These are phyloP conservation scores for Agrocybe praecox DNA, from an alignment of 768 basidiomycete genomes.

Conservation along the genomic window DNA sequence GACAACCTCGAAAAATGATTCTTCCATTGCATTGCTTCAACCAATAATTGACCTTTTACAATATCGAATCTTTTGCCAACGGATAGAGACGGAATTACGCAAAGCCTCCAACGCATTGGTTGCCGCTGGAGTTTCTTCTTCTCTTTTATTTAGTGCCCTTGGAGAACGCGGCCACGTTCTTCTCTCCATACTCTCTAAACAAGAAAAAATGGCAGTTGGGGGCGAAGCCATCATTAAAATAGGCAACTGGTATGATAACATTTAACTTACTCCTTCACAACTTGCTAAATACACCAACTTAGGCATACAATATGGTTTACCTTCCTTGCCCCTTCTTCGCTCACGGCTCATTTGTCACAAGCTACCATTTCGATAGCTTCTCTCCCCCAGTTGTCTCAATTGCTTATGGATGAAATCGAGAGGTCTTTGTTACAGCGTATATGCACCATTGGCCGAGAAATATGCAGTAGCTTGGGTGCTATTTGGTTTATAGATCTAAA, in stretches of 20 bases:
- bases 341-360: constrained; percentile 81
- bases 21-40: constrained; percentile 57
- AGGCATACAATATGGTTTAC: constrained; percentile 80
- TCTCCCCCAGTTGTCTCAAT: constrained; percentile 72
- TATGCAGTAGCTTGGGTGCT: constrained; percentile 56
- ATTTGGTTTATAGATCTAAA: constrained; percentile 82
- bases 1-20: background rate
- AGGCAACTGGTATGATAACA: constrained; percentile 54
- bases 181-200: constrained; percentile 48
- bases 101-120: constrained; percentile 51
- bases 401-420: constrained; percentile 80
- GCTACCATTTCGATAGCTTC: constrained; percentile 76
- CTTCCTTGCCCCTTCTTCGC: constrained; percentile 71
- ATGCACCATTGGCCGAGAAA: constrained; percentile 62
- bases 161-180: constrained; percentile 69
- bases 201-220: constrained; percentile 46
- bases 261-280: too few species aligned
- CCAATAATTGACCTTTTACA: constrained; percentile 81
- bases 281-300: background rate
- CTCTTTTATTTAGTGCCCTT: constrained; percentile 61
- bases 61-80: constrained; percentile 73
- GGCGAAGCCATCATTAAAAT: constrained; percentile 78
- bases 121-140: constrained; percentile 55
- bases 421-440: constrained; percentile 68
- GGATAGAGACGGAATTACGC: constrained; percentile 59